Evolutionary conservation across 306 rosid genomes (phyloP), one percentile per base, ranked within the genome.

Genomic region (Acmispon strigosus): DNA sequence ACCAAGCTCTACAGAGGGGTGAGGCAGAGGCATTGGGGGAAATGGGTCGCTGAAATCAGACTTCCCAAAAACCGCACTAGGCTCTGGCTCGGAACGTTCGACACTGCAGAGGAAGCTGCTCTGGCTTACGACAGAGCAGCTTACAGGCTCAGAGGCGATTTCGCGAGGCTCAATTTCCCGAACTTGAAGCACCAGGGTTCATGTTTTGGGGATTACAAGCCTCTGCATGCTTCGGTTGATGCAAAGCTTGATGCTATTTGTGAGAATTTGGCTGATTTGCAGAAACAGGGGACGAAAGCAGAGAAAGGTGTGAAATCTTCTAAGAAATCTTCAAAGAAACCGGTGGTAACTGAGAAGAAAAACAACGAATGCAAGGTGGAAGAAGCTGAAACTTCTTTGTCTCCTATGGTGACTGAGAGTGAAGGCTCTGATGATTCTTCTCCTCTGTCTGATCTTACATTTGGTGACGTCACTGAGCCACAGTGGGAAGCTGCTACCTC

Each of bases 41-140:
- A 95, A 74, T 95, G 99, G 99, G 99, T 95, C 0, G 97, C 99
- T 0, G 99, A 95, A 83, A 95, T 95, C 27, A 85, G 99, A 2
- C 92, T 95, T 5, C 99, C 99, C 1, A 91, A 83, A 84, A 91
- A 95, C 82, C 88, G 99, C 0, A 89, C 97, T 10, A 80, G 99
- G 27, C 96, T 95, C 8, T 95, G 99, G 99, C 96, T 95, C 4
- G 99, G 99, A 2, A 95, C 99, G 24, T 95, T 91, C 62, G 99
- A 95, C 55, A 95, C 99, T 0, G 97, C 99, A 0, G 97, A 95
- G 52, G 99, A 95, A 80, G 99, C 99, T 10, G 99, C 99, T 43
- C 53, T 95, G 66, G 99, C 99, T 22, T 95, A 91, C 29, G 99
- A 95, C 74, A 84, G 72, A 10, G 99, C 99, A 0, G 99, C 99